Base-by-base conservation (phyloP, 2,329 filamentous ascomycete species). In the Juglanconis sp. region DNA sequence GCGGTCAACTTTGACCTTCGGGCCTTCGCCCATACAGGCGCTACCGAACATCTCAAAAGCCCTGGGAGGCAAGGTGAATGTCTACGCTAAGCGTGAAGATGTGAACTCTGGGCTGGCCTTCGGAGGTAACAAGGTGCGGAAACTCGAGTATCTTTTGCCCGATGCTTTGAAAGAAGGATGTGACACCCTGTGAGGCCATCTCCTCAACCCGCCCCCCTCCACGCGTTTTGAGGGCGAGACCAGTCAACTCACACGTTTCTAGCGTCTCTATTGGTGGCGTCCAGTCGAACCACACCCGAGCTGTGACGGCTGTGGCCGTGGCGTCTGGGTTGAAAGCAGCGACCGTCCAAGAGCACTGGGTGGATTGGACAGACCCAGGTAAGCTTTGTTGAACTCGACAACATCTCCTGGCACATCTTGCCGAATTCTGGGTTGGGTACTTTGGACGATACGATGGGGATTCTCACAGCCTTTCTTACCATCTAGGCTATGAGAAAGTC, bases 1-100 rank as follows among this genome's bases (percentile, higher is more conserved):
- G 11, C 80, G 83, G 61, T 75, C 84, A 65, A 71, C 77, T 9
- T 81, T 90, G 66, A 83, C 88, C 62, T 87, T 90, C 57, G 86
- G 85, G 1, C 84, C 87, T 15, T 89, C 87, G 0, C 87, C 87
- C 35, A 87, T 91, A 68, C 86, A 91, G 69, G 72, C 79, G 55
- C 81, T 91, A 40, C 84, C 86, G 57, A 81, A 86, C 63, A 88
- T 90, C 68, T 86, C 85, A 36, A 71, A 79, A 56, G 84, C 83
- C 31, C 79, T 90, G 5, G 81, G 83, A 53, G 80, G 81, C 35
- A 81, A 80, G 66, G 83, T 88, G 46, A 77, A 80, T 24, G 81
- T 91, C 64, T 91, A 85, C 69, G 87, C 88, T 56, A 91, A 91
- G 73, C 82, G 88, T 54, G 88, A 91, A 65, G 88, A 91, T 73